Base-by-base conservation (phyloP, 495 filamentous ascomycete genomes). In the Hypoxylon fuscum region DNA sequence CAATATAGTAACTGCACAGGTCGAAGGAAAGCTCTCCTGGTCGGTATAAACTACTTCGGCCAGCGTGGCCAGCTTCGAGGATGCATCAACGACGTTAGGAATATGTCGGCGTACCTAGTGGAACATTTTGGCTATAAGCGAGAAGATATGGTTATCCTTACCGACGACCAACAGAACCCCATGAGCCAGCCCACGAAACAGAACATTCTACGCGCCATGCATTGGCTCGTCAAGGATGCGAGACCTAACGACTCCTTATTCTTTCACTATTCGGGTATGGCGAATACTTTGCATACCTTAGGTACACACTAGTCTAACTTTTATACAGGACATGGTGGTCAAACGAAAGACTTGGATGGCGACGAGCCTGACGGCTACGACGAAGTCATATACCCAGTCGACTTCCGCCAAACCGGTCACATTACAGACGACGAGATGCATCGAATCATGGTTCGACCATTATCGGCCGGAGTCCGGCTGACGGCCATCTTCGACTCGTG, bases 401-500 rank as follows among this genome's bases (percentile, higher is more conserved):
- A 98, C 72, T 98, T 96, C 82, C 82, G 92, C 34, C 82, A 84
- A 51, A 88, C 88, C 37, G 95, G 95, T 2, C 95, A 97, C 73
- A 97, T 98, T 64, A 92, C 96, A 55, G 95, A 98, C 72, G 95
- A 98, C 68, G 94, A 98, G 77, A 96, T 98, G 92, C 95, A 98
- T 72, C 83, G 90, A 49, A 97, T 98, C 73, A 96, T 98, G 93
- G 95, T 98, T 44, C 79, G 78, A 40, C 86, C 91, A 7, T 80
- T 98, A 11, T 83, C 83, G 62, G 82, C 90, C 9, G 95, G 95
- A 55, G 94, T 97, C 18, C 88, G 95, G 29, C 80, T 98, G 47
- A 98, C 95, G 1, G 95, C 95, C 38, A 98, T 98, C 74, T 98
- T 98, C 79, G 95, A 98, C 77, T 97, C 93, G n/a, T 98, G 95